Evolutionary conservation across 148 eudicot genomes (phyloP).

Genomic region (Rhododendron simsii): DNA sequence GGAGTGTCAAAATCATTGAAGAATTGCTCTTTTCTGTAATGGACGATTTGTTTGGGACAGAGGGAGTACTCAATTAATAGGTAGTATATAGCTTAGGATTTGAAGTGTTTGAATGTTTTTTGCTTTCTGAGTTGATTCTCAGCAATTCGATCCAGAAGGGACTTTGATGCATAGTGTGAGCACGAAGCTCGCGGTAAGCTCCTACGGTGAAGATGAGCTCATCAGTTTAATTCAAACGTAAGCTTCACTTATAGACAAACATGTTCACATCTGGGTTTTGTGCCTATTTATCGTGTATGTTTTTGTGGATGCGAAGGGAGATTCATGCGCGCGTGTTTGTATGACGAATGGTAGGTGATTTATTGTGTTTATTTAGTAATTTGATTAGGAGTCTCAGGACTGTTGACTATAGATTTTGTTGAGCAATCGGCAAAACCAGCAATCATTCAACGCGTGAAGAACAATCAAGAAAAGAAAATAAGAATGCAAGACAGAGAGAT

Average conservation of each 20-base stretch:
- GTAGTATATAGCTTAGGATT: background rate
- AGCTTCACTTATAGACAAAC: slow-evolving; percentile 3
- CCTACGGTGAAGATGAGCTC: slow-evolving; percentile 86
- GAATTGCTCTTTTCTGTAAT: background rate
- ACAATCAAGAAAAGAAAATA: background rate
- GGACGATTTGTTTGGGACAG: background rate
- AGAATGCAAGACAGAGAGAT: background rate
- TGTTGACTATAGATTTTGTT: background rate
- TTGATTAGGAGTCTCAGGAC: background rate
- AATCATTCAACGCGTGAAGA: background rate
- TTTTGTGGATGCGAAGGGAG: background rate
- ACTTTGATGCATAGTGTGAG: slow-evolving; percentile 59
- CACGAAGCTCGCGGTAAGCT: slow-evolving; percentile 65
- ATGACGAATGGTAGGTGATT: background rate
- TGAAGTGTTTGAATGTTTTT: background rate
- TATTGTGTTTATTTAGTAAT: background rate
- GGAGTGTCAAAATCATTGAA: no score
- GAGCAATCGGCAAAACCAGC: background rate
- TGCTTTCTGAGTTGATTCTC: slow-evolving; percentile 16
- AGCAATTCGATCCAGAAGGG: slow-evolving; percentile 91
- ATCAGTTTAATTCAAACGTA: slow-evolving; percentile 95
- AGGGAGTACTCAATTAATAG: background rate
- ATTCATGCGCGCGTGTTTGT: background rate
- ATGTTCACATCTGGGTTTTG: background rate
- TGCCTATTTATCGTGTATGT: background rate